These are phyloP conservation scores for Sphagnum contortum DNA, from an alignment of 225 moss, liverwort and hornwort genomes.

Conservation along the genomic window DNA sequence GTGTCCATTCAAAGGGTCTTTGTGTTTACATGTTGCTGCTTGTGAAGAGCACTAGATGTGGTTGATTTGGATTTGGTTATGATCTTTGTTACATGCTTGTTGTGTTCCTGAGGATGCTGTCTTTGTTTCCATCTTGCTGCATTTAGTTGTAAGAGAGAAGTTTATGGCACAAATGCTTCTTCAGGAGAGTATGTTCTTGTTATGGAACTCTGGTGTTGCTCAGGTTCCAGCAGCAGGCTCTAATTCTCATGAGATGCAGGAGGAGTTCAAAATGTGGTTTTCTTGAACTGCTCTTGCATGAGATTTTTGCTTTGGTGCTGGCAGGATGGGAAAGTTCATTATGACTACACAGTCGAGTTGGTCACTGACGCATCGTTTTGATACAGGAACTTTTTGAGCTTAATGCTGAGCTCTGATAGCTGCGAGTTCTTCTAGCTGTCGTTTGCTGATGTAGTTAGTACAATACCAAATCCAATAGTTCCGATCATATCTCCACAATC, in stretches of 20 bases:
- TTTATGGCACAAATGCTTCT: neutral
- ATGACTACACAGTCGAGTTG: conserved; percentile 59
- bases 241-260: neutral
- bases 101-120: no score
- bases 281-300: conserved; percentile 17
- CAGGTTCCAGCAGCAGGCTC: no score
- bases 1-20: no score
- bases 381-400: conserved; percentile 95
- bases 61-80: no score
- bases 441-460: conserved; percentile 43
- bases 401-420: conserved; percentile 73
- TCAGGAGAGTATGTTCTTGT: neutral
- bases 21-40: no score
- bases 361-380: conserved; percentile 98
- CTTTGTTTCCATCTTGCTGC: neutral
- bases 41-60: no score
- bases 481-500: conserved; percentile 5
- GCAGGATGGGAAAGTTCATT: conserved; percentile 42
- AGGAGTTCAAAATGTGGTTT: neutral
- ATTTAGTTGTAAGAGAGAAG: neutral
- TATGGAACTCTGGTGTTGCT: neutral
- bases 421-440: conserved; percentile 55
- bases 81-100: no score
- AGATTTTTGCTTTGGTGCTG: conserved; percentile 43
- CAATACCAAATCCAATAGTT: conserved; percentile 6